Evolutionary conservation across 2,329 filamentous ascomycete genomes (phyloP), one percentile per base, ranked within the genome.

Genomic region (Xylariaceae sp.): DNA sequence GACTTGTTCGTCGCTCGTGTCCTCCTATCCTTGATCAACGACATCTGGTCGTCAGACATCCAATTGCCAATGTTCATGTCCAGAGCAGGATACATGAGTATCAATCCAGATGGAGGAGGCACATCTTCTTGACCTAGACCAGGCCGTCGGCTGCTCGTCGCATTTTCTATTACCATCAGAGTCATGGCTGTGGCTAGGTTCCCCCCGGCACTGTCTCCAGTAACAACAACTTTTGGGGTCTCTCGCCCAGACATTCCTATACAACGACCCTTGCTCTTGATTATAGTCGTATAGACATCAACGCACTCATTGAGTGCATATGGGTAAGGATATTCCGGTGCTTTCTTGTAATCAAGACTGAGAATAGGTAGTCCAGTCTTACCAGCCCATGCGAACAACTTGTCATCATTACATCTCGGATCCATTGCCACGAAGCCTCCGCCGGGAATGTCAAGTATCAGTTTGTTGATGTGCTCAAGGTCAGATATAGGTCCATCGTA

Each of bases 11-110:
- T 89, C 56, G 83, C 84, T 20, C 89, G 79, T 62, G 83, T 83
- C 47, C 82, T 79, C 10, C 89, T 82, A 52, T 95, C 91, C 54
- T 89, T 84, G 52, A 98, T 95, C 49, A 98, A 71, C 0, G 88
- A 82, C 88, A 97, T 95, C 64, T 98, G 91, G 65, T 97, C 92
- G 58, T 97, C 92, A 1, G 88, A 91, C 91, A 98, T 97, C 93
- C 93, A 98, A 65, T 91, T 96, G 29, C 89, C 89, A 54, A 97
- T 97, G 60, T 95, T 96, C 86, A 97, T 90, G 60, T 97, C 93
- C 48, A 98, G 71, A 0, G 85, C 84, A 1, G 93, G 93, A 59
- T 98, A 98, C 47, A 94, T 83, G 39, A 95, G 75, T 1, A 97
- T 76, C 6, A 97, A 67, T 0, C 90, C 92, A 42, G 87, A 85